phyloP scores from a whole-genome alignment of 179 eudicot species.

The Spergularia azorica region DNA sequence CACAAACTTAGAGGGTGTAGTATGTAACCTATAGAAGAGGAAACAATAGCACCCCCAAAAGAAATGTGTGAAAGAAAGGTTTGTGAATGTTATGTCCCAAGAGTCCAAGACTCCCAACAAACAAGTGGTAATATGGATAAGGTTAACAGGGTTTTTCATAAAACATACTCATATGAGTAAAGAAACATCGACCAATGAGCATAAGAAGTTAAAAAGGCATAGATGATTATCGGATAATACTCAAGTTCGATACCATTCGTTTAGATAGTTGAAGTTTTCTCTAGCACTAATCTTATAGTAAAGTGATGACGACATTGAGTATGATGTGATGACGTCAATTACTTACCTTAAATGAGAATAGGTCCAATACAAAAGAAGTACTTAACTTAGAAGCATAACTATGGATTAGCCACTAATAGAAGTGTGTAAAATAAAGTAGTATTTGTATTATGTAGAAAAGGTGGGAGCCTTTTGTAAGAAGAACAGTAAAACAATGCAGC shows the following conservation, averaged over 20 bases:
- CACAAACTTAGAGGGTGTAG: slow-evolving; percentile 15
- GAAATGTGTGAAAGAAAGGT: slow-evolving; percentile 3
- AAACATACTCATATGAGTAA: neutral
- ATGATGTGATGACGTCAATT: neutral
- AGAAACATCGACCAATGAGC: neutral
- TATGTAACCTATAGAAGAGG: neutral
- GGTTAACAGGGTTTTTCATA: slow-evolving; percentile 15
- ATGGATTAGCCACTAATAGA: slow-evolving; percentile 5
- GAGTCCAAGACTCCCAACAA: too few relatives aligned
- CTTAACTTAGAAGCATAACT: slow-evolving; percentile 27
- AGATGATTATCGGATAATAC: too few relatives aligned
- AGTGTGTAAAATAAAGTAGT: neutral
- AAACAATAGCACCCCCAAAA: slow-evolving; percentile 9
- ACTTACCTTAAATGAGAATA: neutral
- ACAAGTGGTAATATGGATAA: slow-evolving; percentile 36
- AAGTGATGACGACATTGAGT: neutral
- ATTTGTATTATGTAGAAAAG: slow-evolving; percentile 28
- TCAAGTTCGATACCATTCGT: too few relatives aligned
- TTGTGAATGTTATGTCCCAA: slow-evolving; percentile 11
- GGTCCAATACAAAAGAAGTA: slow-evolving; percentile 10
- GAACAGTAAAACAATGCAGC: neutral
- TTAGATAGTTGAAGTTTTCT: too few relatives aligned
- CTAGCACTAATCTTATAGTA: neutral
- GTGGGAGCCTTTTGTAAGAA: slow-evolving; percentile 37
- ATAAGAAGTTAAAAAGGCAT: neutral